Evolutionary conservation across 169 alveolate genomes (phyloP).

Genomic region (Plasmodium ovale): DNA sequence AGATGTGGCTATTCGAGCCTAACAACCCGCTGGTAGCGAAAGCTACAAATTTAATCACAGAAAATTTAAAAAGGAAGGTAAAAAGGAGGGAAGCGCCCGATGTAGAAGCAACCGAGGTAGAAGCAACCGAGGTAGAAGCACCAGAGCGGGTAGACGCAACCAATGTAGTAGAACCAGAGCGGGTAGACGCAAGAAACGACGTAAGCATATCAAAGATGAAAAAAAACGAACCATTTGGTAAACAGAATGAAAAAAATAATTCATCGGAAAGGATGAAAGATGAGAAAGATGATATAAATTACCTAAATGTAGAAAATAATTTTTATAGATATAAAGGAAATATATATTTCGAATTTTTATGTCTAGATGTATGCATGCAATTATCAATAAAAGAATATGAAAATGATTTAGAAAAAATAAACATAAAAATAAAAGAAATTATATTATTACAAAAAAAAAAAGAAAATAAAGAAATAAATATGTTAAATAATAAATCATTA

Average conservation of each 20-base stretch:
- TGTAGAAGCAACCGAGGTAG: neutral
- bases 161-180: too few relatives aligned
- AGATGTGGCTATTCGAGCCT: constrained; percentile 44
- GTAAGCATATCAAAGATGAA: too few relatives aligned
- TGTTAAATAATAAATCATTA: constrained; percentile 34
- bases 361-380: constrained; percentile 68
- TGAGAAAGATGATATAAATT: constrained; percentile 40
- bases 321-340: constrained; percentile 48
- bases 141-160: too few relatives aligned
- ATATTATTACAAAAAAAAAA: constrained; percentile 38
- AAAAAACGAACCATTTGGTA: too few relatives aligned
- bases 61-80: constrained; percentile 10
- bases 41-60: constrained; percentile 35
- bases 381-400: constrained; percentile 58
- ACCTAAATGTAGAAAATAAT: constrained; percentile 34
- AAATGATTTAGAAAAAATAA: constrained; percentile 15
- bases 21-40: constrained; percentile 31
- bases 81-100: neutral
- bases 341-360: constrained; percentile 31
- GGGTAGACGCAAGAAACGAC: too few relatives aligned
- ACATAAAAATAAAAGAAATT: constrained; percentile 9
- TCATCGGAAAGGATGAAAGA: neutral
- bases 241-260: neutral
- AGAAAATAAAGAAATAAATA: constrained; percentile 54
- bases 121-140: too few relatives aligned